Conservation (phyloP, 352 stramenopile species). For the Phytopythium sindhum region DNA sequence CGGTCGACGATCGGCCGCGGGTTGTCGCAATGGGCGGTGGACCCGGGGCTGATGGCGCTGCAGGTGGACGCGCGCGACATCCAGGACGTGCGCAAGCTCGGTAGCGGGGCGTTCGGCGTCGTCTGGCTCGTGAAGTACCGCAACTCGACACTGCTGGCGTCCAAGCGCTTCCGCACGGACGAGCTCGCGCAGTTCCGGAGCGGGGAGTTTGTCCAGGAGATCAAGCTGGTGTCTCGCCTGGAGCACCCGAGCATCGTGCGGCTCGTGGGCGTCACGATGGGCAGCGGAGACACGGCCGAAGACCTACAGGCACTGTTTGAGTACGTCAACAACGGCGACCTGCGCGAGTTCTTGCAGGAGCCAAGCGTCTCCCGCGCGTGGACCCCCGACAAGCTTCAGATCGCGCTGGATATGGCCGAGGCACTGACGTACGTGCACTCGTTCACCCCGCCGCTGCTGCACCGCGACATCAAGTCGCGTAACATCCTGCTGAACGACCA, state of each 20-base stretch:
- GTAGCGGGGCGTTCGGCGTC: constrained; percentile 21
- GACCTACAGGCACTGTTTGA: constrained; percentile 58
- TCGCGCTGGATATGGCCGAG: constrained; percentile 45
- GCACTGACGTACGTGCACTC: constrained; percentile 54
- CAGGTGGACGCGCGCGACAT: constrained; percentile 22
- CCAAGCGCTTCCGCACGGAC: constrained; percentile 24
- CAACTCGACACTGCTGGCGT: constrained; percentile 20
- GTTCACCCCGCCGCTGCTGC: constrained; percentile 31
- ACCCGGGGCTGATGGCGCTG: constrained; percentile 22
- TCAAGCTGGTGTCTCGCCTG: constrained; percentile 43
- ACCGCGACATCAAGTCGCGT: constrained; percentile 66
- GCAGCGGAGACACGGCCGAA: constrained; percentile 23
- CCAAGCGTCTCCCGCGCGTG: constrained; percentile 23
- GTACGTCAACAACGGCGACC: constrained; percentile 50
- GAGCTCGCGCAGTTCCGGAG: constrained; percentile 5
- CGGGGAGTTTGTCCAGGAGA: constrained; percentile 33
- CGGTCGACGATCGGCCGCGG: background rate
- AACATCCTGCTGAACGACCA: constrained; percentile 59
- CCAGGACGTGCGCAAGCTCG: constrained; percentile 21
- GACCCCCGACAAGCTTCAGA: constrained; percentile 26
- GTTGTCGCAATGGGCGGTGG: background rate
- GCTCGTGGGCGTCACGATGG: constrained; percentile 46
- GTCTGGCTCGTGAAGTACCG: constrained; percentile 28
- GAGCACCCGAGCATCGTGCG: constrained; percentile 41
- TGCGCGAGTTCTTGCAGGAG: constrained; percentile 36